phyloP scores from a whole-genome alignment of 2,329 filamentous ascomycete species.

The Diaporthe ilicicola region DNA sequence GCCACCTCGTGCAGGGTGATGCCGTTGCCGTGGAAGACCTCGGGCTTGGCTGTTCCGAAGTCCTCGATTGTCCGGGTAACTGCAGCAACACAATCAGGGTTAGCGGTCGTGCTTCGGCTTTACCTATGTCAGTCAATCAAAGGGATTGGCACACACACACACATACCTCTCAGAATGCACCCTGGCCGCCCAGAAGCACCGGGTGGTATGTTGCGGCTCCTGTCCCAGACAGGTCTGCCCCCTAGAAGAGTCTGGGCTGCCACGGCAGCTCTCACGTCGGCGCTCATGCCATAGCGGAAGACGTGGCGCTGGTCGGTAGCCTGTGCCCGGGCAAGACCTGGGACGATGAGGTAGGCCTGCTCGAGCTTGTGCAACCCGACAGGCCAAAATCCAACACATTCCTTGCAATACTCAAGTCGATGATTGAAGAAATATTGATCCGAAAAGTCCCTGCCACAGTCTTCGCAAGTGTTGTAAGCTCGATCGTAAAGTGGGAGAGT shows the following conservation, averaged over 20 bases:
- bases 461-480: not conserved
- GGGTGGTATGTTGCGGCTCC: too few species aligned
- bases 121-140: too few species aligned
- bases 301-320: not conserved
- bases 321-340: not conserved
- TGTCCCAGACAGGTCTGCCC: too few species aligned
- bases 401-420: not conserved
- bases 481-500: too few species aligned
- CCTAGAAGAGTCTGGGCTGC: not conserved
- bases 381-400: not conserved
- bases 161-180: too few species aligned
- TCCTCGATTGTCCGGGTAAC: not conserved
- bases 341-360: not conserved
- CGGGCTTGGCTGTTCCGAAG: not conserved
- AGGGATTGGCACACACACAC: too few species aligned
- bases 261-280: rapidly evolving
- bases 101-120: too few species aligned
- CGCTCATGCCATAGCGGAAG: not conserved
- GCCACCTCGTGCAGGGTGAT: not conserved
- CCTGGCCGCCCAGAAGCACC: too few species aligned
- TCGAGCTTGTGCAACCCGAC: not conserved
- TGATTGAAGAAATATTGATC: not conserved
- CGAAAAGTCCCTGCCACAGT: not conserved
- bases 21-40: not conserved
- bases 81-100: not conserved